Evolutionary conservation across 2,329 filamentous ascomycete species (phyloP), one percentile per base, ranked within the genome.

Genomic region (Colletotrichum sp.): DNA sequence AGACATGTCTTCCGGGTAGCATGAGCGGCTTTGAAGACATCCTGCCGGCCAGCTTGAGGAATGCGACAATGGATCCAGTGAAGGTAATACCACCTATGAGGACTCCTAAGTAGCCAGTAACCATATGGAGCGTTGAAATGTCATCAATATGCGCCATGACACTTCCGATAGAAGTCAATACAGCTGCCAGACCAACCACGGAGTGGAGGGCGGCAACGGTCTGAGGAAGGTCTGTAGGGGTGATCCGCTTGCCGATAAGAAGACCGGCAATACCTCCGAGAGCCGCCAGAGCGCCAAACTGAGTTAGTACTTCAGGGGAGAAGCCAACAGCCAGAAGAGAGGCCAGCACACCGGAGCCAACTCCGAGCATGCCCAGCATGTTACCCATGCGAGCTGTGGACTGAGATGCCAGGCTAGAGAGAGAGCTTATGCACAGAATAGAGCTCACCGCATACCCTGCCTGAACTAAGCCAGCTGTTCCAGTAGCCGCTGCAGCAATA

Each of bases 171-270:
- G 95, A 97, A 3, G 96, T 98, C 80, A 98, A 84, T 1, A 98
- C 95, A 12, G 96, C 96, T 13, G 95, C 95, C 1, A 98, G 89
- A 83, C 96, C 96, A 36, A 98, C 96, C 9, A 98, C 95, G 0
- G 95, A 98, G 85, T 98, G 96, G 34, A 98, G 88, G 1, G 95
- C 95, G 24, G 95, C 96, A 3, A 98, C 95, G 0, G 95, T 98
- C 83, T 98, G 95, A 0, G 96, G 96, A 3, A 98, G 90, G 71
- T 95, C 95, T 0, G 95, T 98, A 0, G 96, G 95, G 0, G 95
- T 98, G 79, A 98, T 98, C 15, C 95, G 92, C 80, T 95, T 94
- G 59, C 95, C 96, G 78, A 98, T 96, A 28, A 96, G 82, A 66
- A 95, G 90, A 36, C 95, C 93, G 78, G 91, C 87, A 34, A 96